A percentile compares a stretch with the other conserved stretches of the same genome.
Evolutionary conservation across 805 yeast genomes (phyloP).

Genomic region (Teunomyces gatunensis): DNA sequence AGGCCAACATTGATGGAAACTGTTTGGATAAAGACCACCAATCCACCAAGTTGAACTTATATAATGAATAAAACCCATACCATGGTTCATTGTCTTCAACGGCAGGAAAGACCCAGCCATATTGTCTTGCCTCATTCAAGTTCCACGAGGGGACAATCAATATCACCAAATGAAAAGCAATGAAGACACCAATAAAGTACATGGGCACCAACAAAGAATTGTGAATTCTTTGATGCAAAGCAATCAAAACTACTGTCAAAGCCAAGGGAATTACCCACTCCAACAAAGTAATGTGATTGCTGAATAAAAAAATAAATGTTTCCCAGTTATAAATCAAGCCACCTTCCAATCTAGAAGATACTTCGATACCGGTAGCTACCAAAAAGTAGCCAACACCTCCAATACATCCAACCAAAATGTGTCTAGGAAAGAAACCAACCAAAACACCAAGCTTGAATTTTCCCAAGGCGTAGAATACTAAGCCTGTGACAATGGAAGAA

Average conservation of each 20-base stretch:
- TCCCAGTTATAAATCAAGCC: conserved; percentile 61
- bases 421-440: conserved; percentile 95
- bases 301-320: conserved; percentile 53
- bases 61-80: conserved; percentile 79
- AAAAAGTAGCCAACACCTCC: conserved; percentile 98
- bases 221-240: conserved; percentile 51
- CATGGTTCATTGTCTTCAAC: conserved; percentile 74
- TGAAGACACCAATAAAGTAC: conserved; percentile 71
- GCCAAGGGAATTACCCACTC: conserved; percentile 69
- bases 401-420: conserved; percentile 92
- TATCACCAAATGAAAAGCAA: conserved; percentile 66
- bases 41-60: conserved; percentile 67
- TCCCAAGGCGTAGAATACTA: conserved; percentile 75
- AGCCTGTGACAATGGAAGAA: conserved; percentile 83
- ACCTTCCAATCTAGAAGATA: conserved; percentile 77
- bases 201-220: conserved; percentile 78
- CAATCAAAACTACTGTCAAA: conserved; percentile 59
- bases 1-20: conserved; percentile 90
- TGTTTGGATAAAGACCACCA: conserved; percentile 68
- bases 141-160: conserved; percentile 64
- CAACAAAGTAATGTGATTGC: conserved; percentile 28
- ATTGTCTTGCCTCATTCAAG: conserved; percentile 57
- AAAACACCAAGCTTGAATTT: conserved; percentile 76
- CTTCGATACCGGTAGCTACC: conserved; percentile 87
- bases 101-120: conserved; percentile 82